Evolutionary conservation across 1,139 yeast genomes (phyloP), one percentile per base, ranked within the genome.

Genomic region (Pneumocystis sp.): DNA sequence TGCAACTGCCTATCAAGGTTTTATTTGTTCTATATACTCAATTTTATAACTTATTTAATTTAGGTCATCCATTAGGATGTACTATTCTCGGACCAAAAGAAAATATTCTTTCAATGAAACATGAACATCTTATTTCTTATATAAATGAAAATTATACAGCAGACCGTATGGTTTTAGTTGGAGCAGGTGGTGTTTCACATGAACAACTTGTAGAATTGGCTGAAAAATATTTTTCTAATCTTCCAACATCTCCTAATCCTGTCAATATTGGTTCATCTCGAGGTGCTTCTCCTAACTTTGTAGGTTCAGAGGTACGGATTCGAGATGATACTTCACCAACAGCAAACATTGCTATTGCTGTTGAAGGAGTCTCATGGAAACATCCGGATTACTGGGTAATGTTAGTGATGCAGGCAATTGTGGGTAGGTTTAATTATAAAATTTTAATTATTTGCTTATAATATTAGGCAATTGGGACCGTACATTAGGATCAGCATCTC

Each of bases 341-440:
- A 8, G 91, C 97, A 1, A 95, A 93, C 76, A 84, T 90, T 66
- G 98, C 97, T 7, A 78, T 93, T 68, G 95, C 97, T 15, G 86
- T 93, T n/a, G 98, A 93, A 78, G 97, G 99, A 71, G 97, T 91
- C 37, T 86, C 96, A 63, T 93, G 99, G 99, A 86, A 89, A 44
- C 89, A 95, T 3, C 91, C 95, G 8, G 97, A 93, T 75, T 93
- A 91, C 77, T 91, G 90, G 79, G 87, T 95, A 39, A 97, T 96
- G 1, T 81, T 95, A 31, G 96, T 93, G 0, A 95, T 97, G 5
- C 97, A 93, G 77, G 97, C 97, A 19, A 87, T 93, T 68, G 86
- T 93, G 63, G 57, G 57, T 50, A 25, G n/a, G 57, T 25, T 19
- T 50, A 50, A 15, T 50, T 25, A 25, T 50, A 5, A 50, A 15